Evolutionary conservation across 176 grass and related monocot genomes (phyloP), one percentile per base, ranked within the genome.

Genomic region (maize (Zea mays)): DNA sequence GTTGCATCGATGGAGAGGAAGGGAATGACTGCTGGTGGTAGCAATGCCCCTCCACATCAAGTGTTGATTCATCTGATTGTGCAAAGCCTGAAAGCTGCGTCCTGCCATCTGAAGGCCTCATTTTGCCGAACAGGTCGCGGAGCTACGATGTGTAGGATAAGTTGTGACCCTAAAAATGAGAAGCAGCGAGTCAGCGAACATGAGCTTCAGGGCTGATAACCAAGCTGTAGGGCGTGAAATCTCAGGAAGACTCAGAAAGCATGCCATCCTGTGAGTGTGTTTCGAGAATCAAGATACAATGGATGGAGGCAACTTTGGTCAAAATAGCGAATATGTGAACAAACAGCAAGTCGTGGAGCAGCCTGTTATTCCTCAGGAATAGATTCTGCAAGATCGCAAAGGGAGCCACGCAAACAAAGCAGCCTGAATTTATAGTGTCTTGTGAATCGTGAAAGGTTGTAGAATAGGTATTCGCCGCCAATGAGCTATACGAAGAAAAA

Each of bases 1-100:
- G 96, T 74, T 99, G 96, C 43, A 95, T 86, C 2, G 85, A 90
- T 52, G 96, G 86, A 86, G 84, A 86, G 74, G 79, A 76, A 43
- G 82, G 86, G 55, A 88, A 86, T 64, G 79, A 69, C 47, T 75
- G 67, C 5, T 90, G 80, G 62, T 86, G 60, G 45, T 75, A 40
- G 75, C 75, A 79, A 67, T 93, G 65, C 21, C 86, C 87, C 72
- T 97, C 96, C 79, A 91, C 82, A 34, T 95, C 90, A 65, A 87
- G 82, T 48, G 86, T 82, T 0, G 92, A 92, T 84, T 94, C 91
- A 77, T 90, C 96, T 7, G 90, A 89, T 51, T 86, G 91, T 27
- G 81, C 57, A 62, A 82, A 82, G 13, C 75, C 83, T 79, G 85
- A 90, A 72, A 81, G 83, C 69, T 88, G 84, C 4, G 35, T 61